Conservation (phyloP, 768 basidiomycete species). For the Baorangia bicolor region DNA sequence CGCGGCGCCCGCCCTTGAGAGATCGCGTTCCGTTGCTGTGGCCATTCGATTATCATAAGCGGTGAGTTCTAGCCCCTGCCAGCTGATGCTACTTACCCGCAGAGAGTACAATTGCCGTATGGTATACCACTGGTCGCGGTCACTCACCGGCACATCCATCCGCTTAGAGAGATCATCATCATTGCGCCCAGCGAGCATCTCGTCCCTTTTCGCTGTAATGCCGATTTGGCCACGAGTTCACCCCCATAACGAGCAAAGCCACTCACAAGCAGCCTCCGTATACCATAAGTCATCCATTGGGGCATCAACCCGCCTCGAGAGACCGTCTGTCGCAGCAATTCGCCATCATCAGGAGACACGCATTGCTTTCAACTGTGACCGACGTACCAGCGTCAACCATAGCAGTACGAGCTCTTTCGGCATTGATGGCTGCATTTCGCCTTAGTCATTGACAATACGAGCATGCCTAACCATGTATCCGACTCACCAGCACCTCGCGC, state of each 20-base stretch:
- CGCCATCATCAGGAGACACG: neutral
- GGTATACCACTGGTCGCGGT: neutral
- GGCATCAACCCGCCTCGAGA: neutral
- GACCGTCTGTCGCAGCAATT: neutral
- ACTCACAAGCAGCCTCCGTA: neutral
- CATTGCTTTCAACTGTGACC: neutral
- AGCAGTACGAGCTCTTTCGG: neutral
- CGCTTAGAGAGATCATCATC: neutral
- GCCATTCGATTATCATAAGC: neutral
- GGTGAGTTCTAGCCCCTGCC: neutral
- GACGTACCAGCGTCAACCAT: constrained; percentile 1
- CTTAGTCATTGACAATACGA: neutral
- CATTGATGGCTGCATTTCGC: neutral
- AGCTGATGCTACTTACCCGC: neutral
- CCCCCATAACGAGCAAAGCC: neutral
- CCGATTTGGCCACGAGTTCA: neutral
- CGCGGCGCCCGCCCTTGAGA: no score
- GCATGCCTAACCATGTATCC: neutral
- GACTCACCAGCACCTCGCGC: constrained; percentile 15
- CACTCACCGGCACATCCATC: neutral
- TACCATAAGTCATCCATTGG: neutral
- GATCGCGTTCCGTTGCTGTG: neutral
- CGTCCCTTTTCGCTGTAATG: neutral
- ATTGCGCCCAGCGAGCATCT: neutral
- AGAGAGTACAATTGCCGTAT: neutral